Conservation (phyloP, 148 eudicot species). For the Rhododendron henanense region DNA sequence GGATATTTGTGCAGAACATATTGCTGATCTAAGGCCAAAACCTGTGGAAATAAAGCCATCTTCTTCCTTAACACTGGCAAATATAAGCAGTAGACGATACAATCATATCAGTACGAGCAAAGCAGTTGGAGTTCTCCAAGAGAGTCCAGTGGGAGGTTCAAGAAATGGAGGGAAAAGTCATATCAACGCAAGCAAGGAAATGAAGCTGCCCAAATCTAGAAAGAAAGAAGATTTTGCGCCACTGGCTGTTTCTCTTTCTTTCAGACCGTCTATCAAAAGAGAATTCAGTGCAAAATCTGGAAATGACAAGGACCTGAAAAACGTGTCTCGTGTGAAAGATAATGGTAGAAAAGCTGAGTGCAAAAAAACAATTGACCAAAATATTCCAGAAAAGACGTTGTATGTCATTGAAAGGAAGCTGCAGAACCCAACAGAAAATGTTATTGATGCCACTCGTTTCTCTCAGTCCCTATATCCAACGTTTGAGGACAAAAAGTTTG, state of each 20-base stretch:
- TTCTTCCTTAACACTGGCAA: constrained; percentile 13
- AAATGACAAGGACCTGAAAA: constrained; percentile 27
- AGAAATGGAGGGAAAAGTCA: constrained; percentile 22
- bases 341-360: constrained; percentile 20
- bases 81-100: constrained; percentile 14
- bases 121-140: background rate
- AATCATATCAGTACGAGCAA: constrained; percentile 17
- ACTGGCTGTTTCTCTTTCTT: constrained; percentile 17
- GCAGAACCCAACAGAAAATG: constrained; percentile 2
- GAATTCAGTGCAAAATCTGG: constrained; percentile 31
- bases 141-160: constrained; percentile 6
- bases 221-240: constrained; percentile 27
- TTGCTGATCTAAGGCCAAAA: constrained; percentile 17
- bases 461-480: background rate
- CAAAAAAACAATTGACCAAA: constrained; percentile 16
- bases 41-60: constrained; percentile 15
- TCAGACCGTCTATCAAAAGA: constrained; percentile 31
- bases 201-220: constrained; percentile 10
- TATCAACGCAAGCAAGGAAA: constrained; percentile 21
- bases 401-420: constrained; percentile 26
- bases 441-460: background rate
- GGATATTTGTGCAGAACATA: constrained; percentile 13
- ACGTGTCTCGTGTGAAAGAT: constrained; percentile 22
- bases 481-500: constrained; percentile 9
- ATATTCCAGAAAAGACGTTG: constrained; percentile 34